phyloP scores from a whole-genome alignment of 108 stramenopile genomes.

The Skeletonema menzelii region DNA sequence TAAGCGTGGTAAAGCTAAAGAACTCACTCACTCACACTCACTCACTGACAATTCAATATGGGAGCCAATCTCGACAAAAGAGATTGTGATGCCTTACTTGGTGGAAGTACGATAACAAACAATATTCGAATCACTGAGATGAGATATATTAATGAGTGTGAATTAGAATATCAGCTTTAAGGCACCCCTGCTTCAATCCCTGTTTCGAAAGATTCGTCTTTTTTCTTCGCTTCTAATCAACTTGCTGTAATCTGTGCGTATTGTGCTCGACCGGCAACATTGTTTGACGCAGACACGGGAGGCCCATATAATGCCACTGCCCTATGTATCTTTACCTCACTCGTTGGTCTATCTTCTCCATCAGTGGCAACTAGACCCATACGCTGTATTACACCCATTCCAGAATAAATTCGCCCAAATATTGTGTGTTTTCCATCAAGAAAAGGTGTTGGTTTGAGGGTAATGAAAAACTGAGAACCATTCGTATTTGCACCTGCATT shows the following conservation, averaged over 20 bases:
- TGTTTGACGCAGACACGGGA: conserved; percentile 8
- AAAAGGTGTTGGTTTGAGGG: conserved; percentile 88
- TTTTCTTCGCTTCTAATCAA: not conserved
- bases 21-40: no score
- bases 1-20: no score
- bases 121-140: conserved; percentile 3
- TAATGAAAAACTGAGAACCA: conserved; percentile 74
- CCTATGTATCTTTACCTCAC: conserved; percentile 60
- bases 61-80: not conserved
- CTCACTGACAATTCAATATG: no score
- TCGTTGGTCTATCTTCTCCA: conserved; percentile 79
- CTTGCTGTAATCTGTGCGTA: conserved; percentile 1
- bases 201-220: not conserved
- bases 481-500: conserved; percentile 91
- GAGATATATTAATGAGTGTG: not conserved
- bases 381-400: conserved; percentile 87
- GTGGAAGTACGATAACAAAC: not conserved
- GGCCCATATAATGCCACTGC: conserved; percentile 37
- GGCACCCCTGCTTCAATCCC: not conserved
- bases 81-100: not conserved
- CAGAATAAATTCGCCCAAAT: conserved; percentile 88
- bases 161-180: not conserved
- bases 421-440: conserved; percentile 91
- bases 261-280: not conserved
- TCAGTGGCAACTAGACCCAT: conserved; percentile 94